Evolutionary conservation across 257 asterid species (phyloP).

Genomic region (Plantago elongata): DNA sequence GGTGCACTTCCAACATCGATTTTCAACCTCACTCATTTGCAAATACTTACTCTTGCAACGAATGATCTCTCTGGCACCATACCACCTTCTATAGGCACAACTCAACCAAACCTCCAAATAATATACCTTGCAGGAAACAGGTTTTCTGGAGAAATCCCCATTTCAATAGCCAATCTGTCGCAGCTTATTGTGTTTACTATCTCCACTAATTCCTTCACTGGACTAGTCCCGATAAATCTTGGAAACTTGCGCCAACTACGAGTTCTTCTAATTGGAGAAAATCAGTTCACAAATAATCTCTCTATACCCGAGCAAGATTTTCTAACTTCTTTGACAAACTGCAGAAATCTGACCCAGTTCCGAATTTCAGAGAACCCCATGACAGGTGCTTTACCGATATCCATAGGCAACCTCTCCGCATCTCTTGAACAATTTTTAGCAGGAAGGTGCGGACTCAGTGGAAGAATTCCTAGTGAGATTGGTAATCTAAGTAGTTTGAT

Average conservation of each 20-base stretch:
- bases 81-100: constrained; percentile 12
- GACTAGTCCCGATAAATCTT: constrained; percentile 19
- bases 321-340: constrained; percentile 17
- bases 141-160: constrained; percentile 20
- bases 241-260: constrained; percentile 19
- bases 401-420: constrained; percentile 21
- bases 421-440: neutral
- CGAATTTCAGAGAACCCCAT: neutral
- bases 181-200: neutral
- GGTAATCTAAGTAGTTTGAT: constrained; percentile 19
- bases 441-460: neutral
- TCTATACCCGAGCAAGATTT: constrained; percentile 13
- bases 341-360: neutral
- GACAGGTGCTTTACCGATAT: constrained; percentile 22
- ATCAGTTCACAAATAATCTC: constrained; percentile 18
- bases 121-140: constrained; percentile 4
- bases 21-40: constrained; percentile 24
- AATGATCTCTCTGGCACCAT: constrained; percentile 11
- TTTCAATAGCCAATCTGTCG: constrained; percentile 19
- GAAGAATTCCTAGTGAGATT: constrained; percentile 23
- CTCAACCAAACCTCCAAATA: constrained; percentile 15
- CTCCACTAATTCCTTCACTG: constrained; percentile 9
- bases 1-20: constrained; percentile 22
- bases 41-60: neutral
- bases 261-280: neutral